Base-by-base conservation (phyloP, 2,329 filamentous ascomycete genomes). In the Sphaerulina vaccinii region DNA sequence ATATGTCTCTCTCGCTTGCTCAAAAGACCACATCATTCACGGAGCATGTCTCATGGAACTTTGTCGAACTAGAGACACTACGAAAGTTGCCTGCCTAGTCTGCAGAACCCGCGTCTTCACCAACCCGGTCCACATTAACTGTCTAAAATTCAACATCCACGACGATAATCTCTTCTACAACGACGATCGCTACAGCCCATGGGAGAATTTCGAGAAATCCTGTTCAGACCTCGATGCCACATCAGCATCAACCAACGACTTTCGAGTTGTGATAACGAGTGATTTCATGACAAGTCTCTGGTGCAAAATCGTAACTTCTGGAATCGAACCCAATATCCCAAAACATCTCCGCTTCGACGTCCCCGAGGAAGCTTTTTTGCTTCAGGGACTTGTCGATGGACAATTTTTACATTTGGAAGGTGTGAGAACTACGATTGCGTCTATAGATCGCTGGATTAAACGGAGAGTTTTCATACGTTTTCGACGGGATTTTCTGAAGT, bases 121-220 rank as follows among this genome's bases (percentile, higher is more conserved):
- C n/a, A 13, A 32, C 39, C n/a, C 41, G 15, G 33, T 33, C n/a
- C 11, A 21, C 8, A 15, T 52, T 16, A 27, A 24, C 15, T 18
- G 24, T 11, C 29, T 42, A 13, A 50, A 50, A 9, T 40, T 40
- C 21, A 45, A 51, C 10, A 22, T 42, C 38, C 37, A 51, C 19
- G 48, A 49, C 11, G 18, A 48, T 24, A 32, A 32, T 7, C n/a
- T 29, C 5, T 58, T 46, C 44, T 22, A 35, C 23, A 33, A 49
- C n/a, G 56, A 54, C 5, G 27, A 48, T 15, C 43, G 48, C n/a
- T 56, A 33, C 48, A 56, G 38, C n/a, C n/a, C 38, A 3, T 56
- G 39, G 29, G 56, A 58, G 51, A 58, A 54, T 27, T 54, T 49
- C 36, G 50, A 58, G 23, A 45, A 49, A 11, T 54, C 50, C 3